Percentiles rank a stretch among this genome's conserved stretches.
These are phyloP conservation scores for Alternaria alternata DNA, from an alignment of 2,329 filamentous ascomycete species.

Conservation along the genomic window DNA sequence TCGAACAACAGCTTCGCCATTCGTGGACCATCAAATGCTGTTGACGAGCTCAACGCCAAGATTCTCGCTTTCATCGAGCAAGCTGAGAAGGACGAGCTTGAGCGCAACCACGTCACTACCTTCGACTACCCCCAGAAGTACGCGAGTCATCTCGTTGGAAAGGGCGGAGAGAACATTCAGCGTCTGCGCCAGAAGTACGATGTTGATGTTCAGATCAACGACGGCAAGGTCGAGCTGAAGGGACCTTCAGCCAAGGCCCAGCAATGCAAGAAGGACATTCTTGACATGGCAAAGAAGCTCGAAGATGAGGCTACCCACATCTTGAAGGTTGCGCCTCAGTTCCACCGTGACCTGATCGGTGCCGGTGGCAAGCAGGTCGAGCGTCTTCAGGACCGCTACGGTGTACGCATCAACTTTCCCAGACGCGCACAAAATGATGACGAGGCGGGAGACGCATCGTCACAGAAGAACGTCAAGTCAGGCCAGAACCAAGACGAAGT, in stretches of 20 bases:
- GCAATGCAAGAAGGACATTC: slow-evolving; percentile 82
- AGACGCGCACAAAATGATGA: slow-evolving; percentile 72
- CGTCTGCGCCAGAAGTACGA: slow-evolving; percentile 74
- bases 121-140: slow-evolving; percentile 97
- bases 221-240: slow-evolving; percentile 94
- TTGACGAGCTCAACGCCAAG: slow-evolving; percentile 76
- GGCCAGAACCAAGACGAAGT: slow-evolving; percentile 89
- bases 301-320: slow-evolving; percentile 89
- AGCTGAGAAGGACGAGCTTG: slow-evolving; percentile 91
- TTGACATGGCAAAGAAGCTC: slow-evolving; percentile 78
- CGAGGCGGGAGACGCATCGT: slow-evolving; percentile 73
- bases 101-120: slow-evolving; percentile 82
- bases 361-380: slow-evolving; percentile 88
- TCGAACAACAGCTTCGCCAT: slow-evolving; percentile 69
- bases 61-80: slow-evolving; percentile 82
- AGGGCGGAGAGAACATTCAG: slow-evolving; percentile 73
- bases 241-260: slow-evolving; percentile 95
- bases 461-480: slow-evolving; percentile 63
- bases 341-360: slow-evolving; percentile 92
- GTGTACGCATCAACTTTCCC: slow-evolving; percentile 95
- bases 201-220: slow-evolving; percentile 85
- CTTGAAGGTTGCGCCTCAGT: slow-evolving; percentile 92
- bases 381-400: slow-evolving; percentile 89
- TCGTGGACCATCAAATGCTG: slow-evolving; percentile 76
- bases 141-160: slow-evolving; percentile 82